phyloP scores from a whole-genome alignment of 768 basidiomycete species.

The Tricholoma matsutake region DNA sequence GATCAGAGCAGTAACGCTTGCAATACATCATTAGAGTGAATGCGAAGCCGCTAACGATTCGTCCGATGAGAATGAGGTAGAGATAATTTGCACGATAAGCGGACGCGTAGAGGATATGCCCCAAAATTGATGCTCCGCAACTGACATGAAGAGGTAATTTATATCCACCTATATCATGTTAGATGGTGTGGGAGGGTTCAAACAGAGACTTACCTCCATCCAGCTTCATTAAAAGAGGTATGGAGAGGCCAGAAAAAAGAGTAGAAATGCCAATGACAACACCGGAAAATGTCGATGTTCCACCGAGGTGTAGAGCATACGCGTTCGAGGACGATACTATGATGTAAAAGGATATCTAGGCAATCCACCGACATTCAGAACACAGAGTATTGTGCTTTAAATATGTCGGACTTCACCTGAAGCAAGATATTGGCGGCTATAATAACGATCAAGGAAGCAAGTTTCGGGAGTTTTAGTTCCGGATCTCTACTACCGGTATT shows the following conservation, averaged over 20 bases:
- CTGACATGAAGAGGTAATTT: slow-evolving; percentile 49
- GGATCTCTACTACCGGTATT: slow-evolving; percentile 14
- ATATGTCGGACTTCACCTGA: slow-evolving; percentile 11
- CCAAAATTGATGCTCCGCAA: slow-evolving; percentile 50
- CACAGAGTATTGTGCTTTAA: background rate
- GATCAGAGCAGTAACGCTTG: slow-evolving; percentile 69
- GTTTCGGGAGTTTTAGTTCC: slow-evolving; percentile 49
- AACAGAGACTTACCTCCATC: slow-evolving; percentile 46
- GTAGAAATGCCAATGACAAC: slow-evolving; percentile 68
- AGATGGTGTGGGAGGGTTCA: background rate
- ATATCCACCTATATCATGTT: slow-evolving; percentile 45
- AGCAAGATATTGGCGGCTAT: slow-evolving; percentile 35
- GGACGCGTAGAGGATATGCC: slow-evolving; percentile 56
- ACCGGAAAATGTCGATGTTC: slow-evolving; percentile 68
- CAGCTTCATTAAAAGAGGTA: slow-evolving; percentile 52
- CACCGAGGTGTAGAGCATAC: slow-evolving; percentile 62
- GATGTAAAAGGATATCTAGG: slow-evolving; percentile 64
- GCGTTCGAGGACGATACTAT: slow-evolving; percentile 63
- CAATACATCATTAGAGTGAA: slow-evolving; percentile 67
- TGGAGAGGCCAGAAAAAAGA: slow-evolving; percentile 52
- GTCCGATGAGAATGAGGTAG: slow-evolving; percentile 68
- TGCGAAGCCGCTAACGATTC: slow-evolving; percentile 59
- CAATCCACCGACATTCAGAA: background rate
- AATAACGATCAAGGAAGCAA: slow-evolving; percentile 42
- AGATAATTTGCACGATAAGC: slow-evolving; percentile 59